Evolutionary conservation across 1,139 yeast genomes (phyloP), one percentile per base, ranked within the genome.

Genomic region (Nakaseomyces bracarensis): DNA sequence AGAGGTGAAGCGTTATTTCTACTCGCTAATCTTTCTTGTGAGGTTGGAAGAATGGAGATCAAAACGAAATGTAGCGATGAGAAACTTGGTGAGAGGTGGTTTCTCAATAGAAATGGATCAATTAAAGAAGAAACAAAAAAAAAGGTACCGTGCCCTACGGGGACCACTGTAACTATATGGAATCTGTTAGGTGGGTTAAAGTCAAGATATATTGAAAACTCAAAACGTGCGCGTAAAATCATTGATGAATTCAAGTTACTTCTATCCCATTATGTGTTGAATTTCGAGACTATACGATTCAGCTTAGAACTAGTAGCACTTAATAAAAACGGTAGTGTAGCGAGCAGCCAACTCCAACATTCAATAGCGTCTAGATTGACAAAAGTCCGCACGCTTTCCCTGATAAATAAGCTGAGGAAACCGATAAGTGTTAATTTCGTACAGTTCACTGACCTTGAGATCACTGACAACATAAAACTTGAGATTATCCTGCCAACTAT

Each of bases 1-100:
- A 65, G 84, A 46, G 94, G 95, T 7, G 83, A 80, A 55, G 85
- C 91, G 0, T 60, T 84, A 28, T 72, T 74, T 45, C 69, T 76
- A 19, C 66, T 83, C 22, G 69, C 78, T 14, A 73, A 70, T 44
- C 55, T 77, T 18, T 67, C 67, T 40, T 55, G 47, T 36, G 53
- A 43, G 11, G 47, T 51, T 19, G 61, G 63, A 3, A 49, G 55
- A 0, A 43, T 72, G 51, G 57, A 55, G 28, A 50, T 71, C 1
- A 52, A 54, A 3, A 60, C 73, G 0, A 63, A 59, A 37, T 60
- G 66, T 1, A 26, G 37, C 3, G 47, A 46, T 0, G 70, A 68
- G 20, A 33, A 34, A 1, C 45, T 60, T 18, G 73, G 66, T 0
- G 62, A 62, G 33, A 45, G 47, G 11, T 71, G 75, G 75, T 43